Base-by-base conservation (phyloP, 2,329 filamentous ascomycete species). In the Cercospora sp. region DNA sequence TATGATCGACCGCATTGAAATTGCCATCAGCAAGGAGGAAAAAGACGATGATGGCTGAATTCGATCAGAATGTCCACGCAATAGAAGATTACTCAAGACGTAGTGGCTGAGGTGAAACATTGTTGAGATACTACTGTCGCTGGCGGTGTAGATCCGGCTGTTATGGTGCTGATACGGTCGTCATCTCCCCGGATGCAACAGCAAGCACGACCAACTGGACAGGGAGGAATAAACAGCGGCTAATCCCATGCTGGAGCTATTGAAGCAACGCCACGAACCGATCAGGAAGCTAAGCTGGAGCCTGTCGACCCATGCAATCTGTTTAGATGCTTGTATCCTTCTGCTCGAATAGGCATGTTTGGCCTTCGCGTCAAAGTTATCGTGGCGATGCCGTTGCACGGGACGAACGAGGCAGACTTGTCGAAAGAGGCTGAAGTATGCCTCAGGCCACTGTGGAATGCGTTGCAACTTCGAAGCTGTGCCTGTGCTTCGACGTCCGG, bases 1-100 rank as follows among this genome's bases (percentile, higher is more conserved):
- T 28, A 65, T 61, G 59, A 58, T 42, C 28, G 60, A 68, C 31
- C 63, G 67, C 33, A 71, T 72, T n/a, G 69, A 69, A 42, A 63
- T 51, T 23, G 70, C 70, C 26, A 68, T 68, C 23, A 59, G 51
- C n/a, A 53, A 62, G 20, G 67, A 68, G 33, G 33, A 42, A 12
- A 64, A 57, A 57, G 28, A 30, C 28, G 20, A 62, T 26, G 39
- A 62, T 13, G 48, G 48, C 55, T 59, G 55, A 59, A 33, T 30
- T 59, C 28, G 31, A 33, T 36, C n/a, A 26, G 18, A 31, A 23
- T 20, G 18, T 53, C 48, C 10, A 53, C 48, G 48, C 48, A 53
- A n/a, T 28, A 53, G 23, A 26, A 20, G 20, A 53, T 53, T 26
- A 53, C 23, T 26, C 48, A 55, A 55, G 13, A 3, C 20, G 45